phyloP scores from a whole-genome alignment of 306 rosid genomes.

The Mucuna pruriens region DNA sequence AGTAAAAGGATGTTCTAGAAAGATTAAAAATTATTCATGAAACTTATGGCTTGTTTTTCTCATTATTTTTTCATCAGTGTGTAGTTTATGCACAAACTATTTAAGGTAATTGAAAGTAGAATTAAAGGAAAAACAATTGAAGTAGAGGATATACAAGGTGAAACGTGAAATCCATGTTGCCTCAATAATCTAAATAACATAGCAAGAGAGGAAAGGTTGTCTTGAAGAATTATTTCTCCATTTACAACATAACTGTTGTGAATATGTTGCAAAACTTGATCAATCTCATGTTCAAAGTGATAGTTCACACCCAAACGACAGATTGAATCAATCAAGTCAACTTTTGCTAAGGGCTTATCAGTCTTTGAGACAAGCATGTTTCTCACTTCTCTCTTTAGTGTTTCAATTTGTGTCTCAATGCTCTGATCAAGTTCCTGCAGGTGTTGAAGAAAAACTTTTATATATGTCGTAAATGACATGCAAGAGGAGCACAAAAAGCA shows the following conservation, averaged over 20 bases:
- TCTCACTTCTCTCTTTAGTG: slow-evolving; percentile 44
- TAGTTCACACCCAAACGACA: slow-evolving; percentile 50
- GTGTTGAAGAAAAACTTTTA: slow-evolving; percentile 2
- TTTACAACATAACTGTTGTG: background rate
- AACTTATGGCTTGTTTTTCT: no score
- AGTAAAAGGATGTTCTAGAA: no score
- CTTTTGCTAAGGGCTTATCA: background rate
- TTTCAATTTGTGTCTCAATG: background rate
- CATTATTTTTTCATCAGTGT: no score
- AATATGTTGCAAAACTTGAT: slow-evolving; percentile 27
- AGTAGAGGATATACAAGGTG: slow-evolving; percentile 28
- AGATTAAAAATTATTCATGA: no score
- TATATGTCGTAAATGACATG: no score
- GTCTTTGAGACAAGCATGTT: slow-evolving; percentile 15
- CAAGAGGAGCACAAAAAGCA: no score
- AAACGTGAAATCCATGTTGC: slow-evolving; percentile 45
- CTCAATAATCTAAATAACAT: slow-evolving; percentile 57
- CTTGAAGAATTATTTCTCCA: background rate
- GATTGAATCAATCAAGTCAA: slow-evolving; percentile 48
- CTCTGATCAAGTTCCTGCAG: slow-evolving; percentile 32
- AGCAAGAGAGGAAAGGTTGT: slow-evolving; percentile 37
- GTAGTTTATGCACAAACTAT: no score
- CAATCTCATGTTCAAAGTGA: slow-evolving; percentile 52
- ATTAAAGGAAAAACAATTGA: background rate
- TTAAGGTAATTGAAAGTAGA: no score